Percentiles rank a stretch among this genome's conserved stretches.
These are phyloP conservation scores for Hibiscus syriacus DNA, from an alignment of 345 rosid species.

Conservation along the genomic window DNA sequence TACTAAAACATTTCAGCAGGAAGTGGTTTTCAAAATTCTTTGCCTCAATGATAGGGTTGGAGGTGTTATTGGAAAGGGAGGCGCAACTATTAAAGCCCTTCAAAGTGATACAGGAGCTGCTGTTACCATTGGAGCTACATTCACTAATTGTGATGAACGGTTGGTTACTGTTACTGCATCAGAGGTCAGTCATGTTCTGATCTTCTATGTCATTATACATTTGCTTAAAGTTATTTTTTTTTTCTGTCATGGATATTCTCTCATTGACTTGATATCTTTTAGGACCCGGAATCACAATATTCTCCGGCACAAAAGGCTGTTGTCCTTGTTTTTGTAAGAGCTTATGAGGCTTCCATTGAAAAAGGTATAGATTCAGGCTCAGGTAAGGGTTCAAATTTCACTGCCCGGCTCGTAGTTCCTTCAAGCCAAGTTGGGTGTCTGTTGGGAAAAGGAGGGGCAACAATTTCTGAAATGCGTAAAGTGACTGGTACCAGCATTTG, in stretches of 20 bases:
- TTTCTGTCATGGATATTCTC: conserved; percentile 5
- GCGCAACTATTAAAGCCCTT: conserved; percentile 54
- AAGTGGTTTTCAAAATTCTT: conserved; percentile 65
- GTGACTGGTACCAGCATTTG: conserved; percentile 51
- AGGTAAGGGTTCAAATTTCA: conserved; percentile 36
- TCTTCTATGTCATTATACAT: conserved; percentile 14
- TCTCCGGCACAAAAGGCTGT: conserved; percentile 78
- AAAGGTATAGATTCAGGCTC: conserved; percentile 35
- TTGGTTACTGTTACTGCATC: conserved; percentile 61
- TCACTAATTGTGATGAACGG: conserved; percentile 66
- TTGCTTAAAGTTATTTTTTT: not conserved
- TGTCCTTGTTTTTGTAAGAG: conserved; percentile 63
- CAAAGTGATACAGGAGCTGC: conserved; percentile 81
- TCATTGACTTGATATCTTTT: conserved; percentile 29
- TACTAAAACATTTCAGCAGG: conserved; percentile 29
- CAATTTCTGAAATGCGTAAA: conserved; percentile 74
- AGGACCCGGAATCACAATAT: conserved; percentile 53
- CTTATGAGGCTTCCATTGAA: conserved; percentile 49
- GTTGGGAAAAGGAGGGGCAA: conserved; percentile 75
- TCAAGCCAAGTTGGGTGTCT: conserved; percentile 77
- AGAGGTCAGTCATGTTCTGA: conserved; percentile 43
- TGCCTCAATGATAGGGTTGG: conserved; percentile 73
- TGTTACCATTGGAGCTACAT: conserved; percentile 53
- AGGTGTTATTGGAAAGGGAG: conserved; percentile 80
- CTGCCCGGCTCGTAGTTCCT: conserved; percentile 71